Base-by-base conservation (phyloP, 2,329 filamentous ascomycete genomes). In the Polytolypa hystricis region DNA sequence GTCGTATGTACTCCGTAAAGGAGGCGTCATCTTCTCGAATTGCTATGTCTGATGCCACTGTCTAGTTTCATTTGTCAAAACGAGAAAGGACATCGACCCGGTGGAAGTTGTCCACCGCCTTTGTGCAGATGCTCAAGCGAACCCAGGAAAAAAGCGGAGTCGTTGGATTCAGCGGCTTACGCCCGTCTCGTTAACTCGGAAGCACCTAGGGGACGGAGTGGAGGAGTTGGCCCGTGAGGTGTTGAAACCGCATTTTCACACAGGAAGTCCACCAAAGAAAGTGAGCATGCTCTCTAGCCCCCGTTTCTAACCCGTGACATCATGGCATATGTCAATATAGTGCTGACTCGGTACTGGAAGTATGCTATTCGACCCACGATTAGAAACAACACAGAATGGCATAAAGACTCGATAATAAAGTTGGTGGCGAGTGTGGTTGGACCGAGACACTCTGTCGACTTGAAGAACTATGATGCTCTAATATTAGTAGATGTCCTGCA, bases 281-380 rank as follows among this genome's bases (percentile, higher is more conserved):
- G 73, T 74, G 47, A 52, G 61, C 51, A 37, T 37, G 30, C 30
- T 32, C 26, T 16, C 11, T 11, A 20, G 11, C 12, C n/a, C n/a
- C n/a, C n/a, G n/a, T 35, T 14, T 12, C 38, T 5, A 16, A 15
- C 4, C 14, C n/a, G 14, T 14, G 11, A 11, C 15, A 5, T n/a
- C 4, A 16, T 12, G 21, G 15, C n/a, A 36, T 15, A 6, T 17
- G 18, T 34, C 16, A 10, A 32, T 15, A 18, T 18, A 4, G 11
- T 16, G 12, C 11, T 16, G 11, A 8, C 28, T 30, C 28, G 14
- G 11, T 30, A 9, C 15, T 5, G 14, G 14, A 30, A 78, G 71
- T 80, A 76, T 47, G 75, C 76, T 4, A 79, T 80, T 43, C 67
- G 75, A 9, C 69, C 75, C 20, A 73, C 67, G 2, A 66, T 78